phyloP scores from a whole-genome alignment of 371 early-diverging fungal genomes.

The Lichtheimia ornata region DNA sequence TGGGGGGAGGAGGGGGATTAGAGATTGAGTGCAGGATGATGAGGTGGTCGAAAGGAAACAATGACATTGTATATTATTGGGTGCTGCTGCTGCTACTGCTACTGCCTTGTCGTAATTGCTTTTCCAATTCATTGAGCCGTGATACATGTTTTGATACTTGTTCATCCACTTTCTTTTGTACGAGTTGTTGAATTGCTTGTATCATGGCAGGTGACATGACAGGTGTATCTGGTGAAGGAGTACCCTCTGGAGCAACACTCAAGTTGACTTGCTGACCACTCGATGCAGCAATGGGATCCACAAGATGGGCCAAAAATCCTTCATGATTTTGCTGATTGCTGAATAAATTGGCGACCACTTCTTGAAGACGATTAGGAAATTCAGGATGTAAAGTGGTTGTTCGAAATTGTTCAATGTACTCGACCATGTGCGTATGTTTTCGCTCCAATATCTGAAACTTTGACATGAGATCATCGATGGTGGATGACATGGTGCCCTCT shows the following conservation, averaged over 20 bases:
- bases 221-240: neutral
- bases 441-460: neutral
- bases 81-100: no score
- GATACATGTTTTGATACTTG: neutral
- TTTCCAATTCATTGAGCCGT: no score
- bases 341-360: constrained; percentile 5
- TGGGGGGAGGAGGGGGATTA: neutral
- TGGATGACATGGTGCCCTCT: neutral
- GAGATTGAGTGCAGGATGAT: neutral
- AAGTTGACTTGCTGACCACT: neutral
- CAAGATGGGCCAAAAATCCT: constrained; percentile 13
- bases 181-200: constrained; percentile 9
- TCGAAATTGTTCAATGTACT: constrained; percentile 18
- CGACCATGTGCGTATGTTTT: constrained; percentile 13
- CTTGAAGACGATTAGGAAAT: constrained; percentile 13
- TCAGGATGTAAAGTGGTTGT: constrained; percentile 12
- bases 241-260: neutral
- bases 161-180: neutral
- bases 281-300: constrained; percentile 17
- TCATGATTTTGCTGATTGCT: constrained; percentile 11
- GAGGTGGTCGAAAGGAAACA: neutral
- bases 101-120: no score
- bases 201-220: constrained; percentile 15
- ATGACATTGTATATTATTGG: no score
- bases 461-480: neutral